Evolutionary conservation across 2,329 filamentous ascomycete species (phyloP).

Genomic region (Endoconidiophora laricicola): DNA sequence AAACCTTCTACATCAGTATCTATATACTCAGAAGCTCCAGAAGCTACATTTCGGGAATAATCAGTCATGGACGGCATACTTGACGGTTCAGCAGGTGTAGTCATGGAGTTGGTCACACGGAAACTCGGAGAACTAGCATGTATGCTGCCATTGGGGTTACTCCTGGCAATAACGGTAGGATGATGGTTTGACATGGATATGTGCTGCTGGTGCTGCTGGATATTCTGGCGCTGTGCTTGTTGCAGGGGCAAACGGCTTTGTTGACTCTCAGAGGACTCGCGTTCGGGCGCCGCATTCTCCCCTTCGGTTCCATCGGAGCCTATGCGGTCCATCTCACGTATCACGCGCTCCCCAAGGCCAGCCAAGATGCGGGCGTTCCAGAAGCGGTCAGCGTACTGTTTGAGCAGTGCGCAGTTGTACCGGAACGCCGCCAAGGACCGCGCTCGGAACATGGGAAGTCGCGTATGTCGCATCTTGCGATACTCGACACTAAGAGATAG

Average conservation of each 20-base stretch:
- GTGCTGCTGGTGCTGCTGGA: background rate
- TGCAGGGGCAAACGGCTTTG: background rate
- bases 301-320: constrained; percentile 24
- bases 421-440: constrained; percentile 38
- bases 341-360: constrained; percentile 35
- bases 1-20: constrained; percentile 4
- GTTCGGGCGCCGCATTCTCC: constrained; percentile 16
- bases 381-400: constrained; percentile 38
- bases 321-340: constrained; percentile 39
- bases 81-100: background rate
- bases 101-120: background rate
- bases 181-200: background rate
- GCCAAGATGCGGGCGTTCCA: constrained; percentile 39
- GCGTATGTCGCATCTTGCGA: constrained; percentile 45
- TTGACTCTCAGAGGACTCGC: constrained; percentile 17
- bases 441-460: constrained; percentile 39
- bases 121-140: no score
- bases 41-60: background rate
- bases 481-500: constrained; percentile 46
- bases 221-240: background rate
- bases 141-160: no score
- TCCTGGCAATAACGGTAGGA: background rate
- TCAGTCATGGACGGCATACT: background rate
- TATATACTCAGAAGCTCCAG: background rate
- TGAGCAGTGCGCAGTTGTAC: constrained; percentile 35